A percentile compares a stretch with the other conserved stretches of the same genome.
These are phyloP conservation scores for Decorospora gaudefroyi DNA, from an alignment of 2,329 filamentous ascomycete genomes.

Conservation along the genomic window DNA sequence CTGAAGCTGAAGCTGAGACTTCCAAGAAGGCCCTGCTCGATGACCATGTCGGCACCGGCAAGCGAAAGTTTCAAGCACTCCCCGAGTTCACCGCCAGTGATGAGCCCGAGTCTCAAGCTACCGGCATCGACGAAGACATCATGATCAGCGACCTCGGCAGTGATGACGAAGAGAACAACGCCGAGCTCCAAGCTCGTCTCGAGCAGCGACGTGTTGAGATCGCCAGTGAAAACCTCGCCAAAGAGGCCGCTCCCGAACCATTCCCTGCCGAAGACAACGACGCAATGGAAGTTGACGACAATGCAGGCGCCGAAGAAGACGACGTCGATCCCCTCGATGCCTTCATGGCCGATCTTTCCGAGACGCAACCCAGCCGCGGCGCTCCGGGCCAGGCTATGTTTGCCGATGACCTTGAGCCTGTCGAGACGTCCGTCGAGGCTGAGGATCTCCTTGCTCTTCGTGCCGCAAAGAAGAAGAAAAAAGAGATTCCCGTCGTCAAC, in stretches of 20 bases:
- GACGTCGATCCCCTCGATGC: constrained; percentile 89
- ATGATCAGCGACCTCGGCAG: constrained; percentile 77
- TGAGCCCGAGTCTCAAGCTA: constrained; percentile 42
- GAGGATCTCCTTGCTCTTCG: constrained; percentile 58
- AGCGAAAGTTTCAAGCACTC: constrained; percentile 83
- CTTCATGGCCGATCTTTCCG: constrained; percentile 78
- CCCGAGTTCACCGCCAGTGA: constrained; percentile 66
- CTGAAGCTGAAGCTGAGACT: constrained; percentile 61
- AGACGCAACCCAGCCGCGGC: constrained; percentile 49
- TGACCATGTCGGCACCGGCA: constrained; percentile 83
- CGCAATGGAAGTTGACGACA: constrained; percentile 63
- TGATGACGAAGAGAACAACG: constrained; percentile 86
- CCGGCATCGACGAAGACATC: constrained; percentile 67
- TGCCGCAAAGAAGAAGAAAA: constrained; percentile 81
- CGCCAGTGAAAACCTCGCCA: constrained; percentile 57
- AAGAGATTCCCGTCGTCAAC: constrained; percentile 86
- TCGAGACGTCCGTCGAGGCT: constrained; percentile 65
- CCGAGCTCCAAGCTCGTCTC: constrained; percentile 76
- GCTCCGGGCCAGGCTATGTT: constrained; percentile 81
- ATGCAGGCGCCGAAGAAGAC: constrained; percentile 62
- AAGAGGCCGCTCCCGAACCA: constrained; percentile 45
- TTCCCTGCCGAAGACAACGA: constrained; percentile 46
- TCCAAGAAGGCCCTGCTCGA: constrained; percentile 82
- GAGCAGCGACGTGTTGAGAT: constrained; percentile 73
- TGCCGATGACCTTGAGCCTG: constrained; percentile 76